These are phyloP conservation scores for Picochlorum sp. DNA, from an alignment of 139 green algal genomes.

Conservation along the genomic window DNA sequence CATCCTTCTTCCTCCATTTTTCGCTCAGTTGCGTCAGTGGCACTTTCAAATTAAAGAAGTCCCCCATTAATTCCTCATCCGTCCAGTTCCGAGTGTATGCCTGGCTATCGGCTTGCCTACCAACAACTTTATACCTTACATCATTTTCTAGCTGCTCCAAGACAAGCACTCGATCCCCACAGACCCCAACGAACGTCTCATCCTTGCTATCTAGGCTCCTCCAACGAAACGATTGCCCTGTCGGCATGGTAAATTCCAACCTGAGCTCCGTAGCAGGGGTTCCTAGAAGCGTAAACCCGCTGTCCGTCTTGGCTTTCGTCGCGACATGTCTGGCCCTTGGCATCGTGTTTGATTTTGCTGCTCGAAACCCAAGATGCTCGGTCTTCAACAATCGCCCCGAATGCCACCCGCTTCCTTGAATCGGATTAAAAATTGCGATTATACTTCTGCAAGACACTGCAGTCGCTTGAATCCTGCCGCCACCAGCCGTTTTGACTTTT, in stretches of 20 bases:
- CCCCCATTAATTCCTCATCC: conserved; percentile 38
- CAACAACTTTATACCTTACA: conserved; percentile 62
- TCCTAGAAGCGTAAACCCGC: conserved; percentile 34
- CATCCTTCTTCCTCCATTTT: conserved; percentile 40
- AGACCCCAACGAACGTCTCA: conserved; percentile 61
- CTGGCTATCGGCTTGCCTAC: conserved; percentile 5
- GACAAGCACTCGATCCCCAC: conserved; percentile 51
- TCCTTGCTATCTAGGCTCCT: conserved; percentile 5
- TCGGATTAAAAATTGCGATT: no score
- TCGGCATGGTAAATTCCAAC: conserved; percentile 62
- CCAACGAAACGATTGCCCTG: conserved; percentile 82
- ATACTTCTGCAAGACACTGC: no score
- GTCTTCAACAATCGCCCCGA: no score
- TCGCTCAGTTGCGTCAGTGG: conserved; percentile 30
- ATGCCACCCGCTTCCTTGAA: no score
- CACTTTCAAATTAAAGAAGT: conserved; percentile 75
- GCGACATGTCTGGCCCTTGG: no score
- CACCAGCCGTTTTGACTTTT: no score
- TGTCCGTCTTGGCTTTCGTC: no score
- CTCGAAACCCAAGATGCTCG: no score
- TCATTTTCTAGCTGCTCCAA: conserved; percentile 54
- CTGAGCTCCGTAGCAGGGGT: conserved; percentile 35
- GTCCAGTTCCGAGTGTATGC: not conserved
- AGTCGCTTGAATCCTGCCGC: no score
- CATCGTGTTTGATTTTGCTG: no score